Evolutionary conservation across 345 rosid species (phyloP).

Genomic region (Corchorus capsularis): DNA sequence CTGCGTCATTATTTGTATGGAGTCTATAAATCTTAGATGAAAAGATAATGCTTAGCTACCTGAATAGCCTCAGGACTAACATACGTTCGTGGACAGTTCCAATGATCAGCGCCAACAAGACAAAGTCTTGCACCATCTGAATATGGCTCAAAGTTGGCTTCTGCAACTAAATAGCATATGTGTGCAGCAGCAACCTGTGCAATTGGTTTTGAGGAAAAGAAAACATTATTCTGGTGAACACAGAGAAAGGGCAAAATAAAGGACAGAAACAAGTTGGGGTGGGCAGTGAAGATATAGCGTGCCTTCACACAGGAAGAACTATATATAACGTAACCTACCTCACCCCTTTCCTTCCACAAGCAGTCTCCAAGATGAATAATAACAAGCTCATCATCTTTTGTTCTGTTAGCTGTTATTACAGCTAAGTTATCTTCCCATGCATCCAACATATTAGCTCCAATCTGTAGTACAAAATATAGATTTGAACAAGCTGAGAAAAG

Average conservation of each 20-base stretch:
- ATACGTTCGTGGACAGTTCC: slow-evolving; percentile 69
- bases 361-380: slow-evolving; percentile 81
- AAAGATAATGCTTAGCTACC: slow-evolving; percentile 33
- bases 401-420: slow-evolving; percentile 92
- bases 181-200: slow-evolving; percentile 68
- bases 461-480: slow-evolving; percentile 40
- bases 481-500: neutral
- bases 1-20: neutral
- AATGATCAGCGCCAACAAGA: slow-evolving; percentile 80
- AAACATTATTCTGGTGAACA: slow-evolving; percentile 1
- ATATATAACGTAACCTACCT: slow-evolving; percentile 46
- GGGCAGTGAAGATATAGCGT: neutral
- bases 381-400: slow-evolving; percentile 92
- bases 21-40: slow-evolving; percentile 10
- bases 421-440: slow-evolving; percentile 99
- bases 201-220: slow-evolving; percentile 19
- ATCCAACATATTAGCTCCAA: slow-evolving; percentile 84
- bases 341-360: slow-evolving; percentile 69
- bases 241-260: neutral
- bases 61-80: slow-evolving; percentile 78
- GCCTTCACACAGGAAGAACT: slow-evolving; percentile 12
- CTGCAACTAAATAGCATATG: slow-evolving; percentile 74
- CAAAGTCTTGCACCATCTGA: slow-evolving; percentile 76
- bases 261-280: neutral
- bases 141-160: slow-evolving; percentile 66